Conservation (phyloP, 768 basidiomycete genomes). For the Mycena kentingensis region DNA sequence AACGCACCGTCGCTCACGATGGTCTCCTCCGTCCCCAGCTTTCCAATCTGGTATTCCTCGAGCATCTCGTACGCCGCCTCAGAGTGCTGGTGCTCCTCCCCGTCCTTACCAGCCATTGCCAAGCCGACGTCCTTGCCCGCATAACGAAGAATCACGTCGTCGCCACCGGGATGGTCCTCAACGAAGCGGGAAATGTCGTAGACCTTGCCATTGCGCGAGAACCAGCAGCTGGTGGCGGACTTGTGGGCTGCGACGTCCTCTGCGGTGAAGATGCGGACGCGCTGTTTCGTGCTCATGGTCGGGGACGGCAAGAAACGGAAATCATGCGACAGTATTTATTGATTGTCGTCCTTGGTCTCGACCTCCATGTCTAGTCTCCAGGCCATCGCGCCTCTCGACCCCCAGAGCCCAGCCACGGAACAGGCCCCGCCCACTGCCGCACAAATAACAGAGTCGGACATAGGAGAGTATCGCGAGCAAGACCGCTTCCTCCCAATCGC, state of each 20-base stretch:
- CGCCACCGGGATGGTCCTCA: conserved; percentile 91
- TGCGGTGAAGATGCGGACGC: conserved; percentile 70
- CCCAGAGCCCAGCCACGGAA: background rate
- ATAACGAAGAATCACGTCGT: conserved; percentile 81
- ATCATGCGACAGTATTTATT: too few species aligned
- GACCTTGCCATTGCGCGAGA: conserved; percentile 78
- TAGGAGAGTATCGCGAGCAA: conserved; percentile 94
- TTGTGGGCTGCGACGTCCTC: conserved; percentile 75
- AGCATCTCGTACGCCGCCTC: conserved; percentile 91
- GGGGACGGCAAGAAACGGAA: too few species aligned
- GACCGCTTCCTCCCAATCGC: conserved; percentile 98
- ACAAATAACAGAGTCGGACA: conserved; percentile 75
- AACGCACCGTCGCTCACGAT: conserved; percentile 77
- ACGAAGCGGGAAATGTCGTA: conserved; percentile 89
- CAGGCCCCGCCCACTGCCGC: conserved; percentile 8
- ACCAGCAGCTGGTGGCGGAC: conserved; percentile 70
- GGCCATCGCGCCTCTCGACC: background rate
- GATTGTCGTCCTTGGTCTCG: too few species aligned
- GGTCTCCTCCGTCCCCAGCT: conserved; percentile 71
- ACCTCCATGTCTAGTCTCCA: background rate
- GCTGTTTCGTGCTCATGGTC: conserved; percentile 55
- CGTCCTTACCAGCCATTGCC: conserved; percentile 70
- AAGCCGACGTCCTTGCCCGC: conserved; percentile 83
- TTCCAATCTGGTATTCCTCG: conserved; percentile 83
- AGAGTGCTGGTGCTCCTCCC: conserved; percentile 83